Evolutionary conservation across 1,284 basidiomycete species (phyloP).

Genomic region (Abortiporus biennis): DNA sequence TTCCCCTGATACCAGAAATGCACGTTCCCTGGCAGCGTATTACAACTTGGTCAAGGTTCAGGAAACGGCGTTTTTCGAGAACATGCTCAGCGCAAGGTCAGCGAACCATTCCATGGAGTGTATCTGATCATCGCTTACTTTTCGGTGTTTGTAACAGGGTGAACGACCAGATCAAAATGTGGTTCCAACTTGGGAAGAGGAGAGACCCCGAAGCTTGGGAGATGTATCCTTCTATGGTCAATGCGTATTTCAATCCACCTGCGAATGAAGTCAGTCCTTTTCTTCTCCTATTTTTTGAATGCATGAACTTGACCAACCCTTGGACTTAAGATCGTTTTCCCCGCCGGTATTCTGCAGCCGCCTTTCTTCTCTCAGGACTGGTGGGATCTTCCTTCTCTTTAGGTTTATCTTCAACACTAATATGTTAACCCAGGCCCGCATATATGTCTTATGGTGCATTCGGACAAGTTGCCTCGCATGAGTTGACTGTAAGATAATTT

Average conservation of each 20-base stretch:
- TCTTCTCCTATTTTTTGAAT: neutral
- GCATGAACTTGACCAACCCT: neutral
- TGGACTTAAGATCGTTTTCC: constrained; percentile 80
- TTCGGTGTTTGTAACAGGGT: constrained; percentile 29
- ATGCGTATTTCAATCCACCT: constrained; percentile 78
- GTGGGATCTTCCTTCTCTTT: constrained; percentile 33
- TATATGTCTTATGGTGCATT: constrained; percentile 92
- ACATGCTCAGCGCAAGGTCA: constrained; percentile 65
- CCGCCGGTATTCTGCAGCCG: constrained; percentile 90
- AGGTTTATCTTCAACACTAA: neutral
- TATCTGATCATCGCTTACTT: constrained; percentile 1
- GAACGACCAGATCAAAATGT: constrained; percentile 57
- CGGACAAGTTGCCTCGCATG: constrained; percentile 85
- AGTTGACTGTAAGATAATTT: constrained; percentile 60
- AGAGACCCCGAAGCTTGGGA: constrained; percentile 82
- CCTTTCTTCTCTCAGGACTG: constrained; percentile 88
- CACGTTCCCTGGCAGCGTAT: constrained; percentile 68
- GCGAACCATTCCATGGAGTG: neutral
- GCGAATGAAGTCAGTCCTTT: constrained; percentile 58
- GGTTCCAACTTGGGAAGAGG: constrained; percentile 70
- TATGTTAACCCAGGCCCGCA: constrained; percentile 71
- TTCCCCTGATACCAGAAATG: constrained; percentile 75
- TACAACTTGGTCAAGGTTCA: constrained; percentile 69
- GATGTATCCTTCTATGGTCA: constrained; percentile 80
- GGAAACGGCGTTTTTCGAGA: constrained; percentile 77